Percentiles rank a stretch among this genome's conserved stretches.
Evolutionary conservation across 1,284 basidiomycete species (phyloP).

Genomic region (Singerocomus rubriflavus): DNA sequence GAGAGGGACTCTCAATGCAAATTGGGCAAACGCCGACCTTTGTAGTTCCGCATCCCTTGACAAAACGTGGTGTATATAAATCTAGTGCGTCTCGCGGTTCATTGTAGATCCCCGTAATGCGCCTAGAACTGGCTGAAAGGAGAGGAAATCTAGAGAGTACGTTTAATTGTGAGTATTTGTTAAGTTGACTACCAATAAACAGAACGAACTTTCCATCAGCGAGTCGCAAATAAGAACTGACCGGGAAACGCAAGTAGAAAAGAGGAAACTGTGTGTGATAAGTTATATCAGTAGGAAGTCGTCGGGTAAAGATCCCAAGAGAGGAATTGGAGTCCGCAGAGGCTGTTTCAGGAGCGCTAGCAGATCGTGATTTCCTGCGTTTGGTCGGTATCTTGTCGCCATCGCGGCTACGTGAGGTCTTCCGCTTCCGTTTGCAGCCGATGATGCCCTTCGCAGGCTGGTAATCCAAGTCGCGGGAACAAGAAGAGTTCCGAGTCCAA

Average conservation of each 20-base stretch:
- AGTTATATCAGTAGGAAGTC: slow-evolving; percentile 46
- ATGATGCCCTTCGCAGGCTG: slow-evolving; percentile 20
- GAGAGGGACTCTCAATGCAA: slow-evolving; percentile 56
- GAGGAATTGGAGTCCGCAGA: slow-evolving; percentile 1
- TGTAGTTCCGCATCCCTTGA: slow-evolving; percentile 61
- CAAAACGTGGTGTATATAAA: slow-evolving; percentile 76
- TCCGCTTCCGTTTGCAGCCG: slow-evolving; percentile 20
- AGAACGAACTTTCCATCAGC: slow-evolving; percentile 30
- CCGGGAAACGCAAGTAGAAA: slow-evolving; percentile 65
- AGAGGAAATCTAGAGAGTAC: slow-evolving; percentile 28
- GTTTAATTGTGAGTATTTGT: slow-evolving; percentile 1
- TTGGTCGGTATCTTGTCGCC: slow-evolving; percentile 9
- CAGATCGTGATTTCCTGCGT: slow-evolving; percentile 13
- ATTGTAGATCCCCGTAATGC: slow-evolving; percentile 55
- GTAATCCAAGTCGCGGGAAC: slow-evolving; percentile 5
- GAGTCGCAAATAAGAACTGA: slow-evolving; percentile 48
- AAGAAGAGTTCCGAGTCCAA: slow-evolving; percentile 5
- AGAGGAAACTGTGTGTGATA: slow-evolving; percentile 48
- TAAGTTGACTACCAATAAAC: background rate
- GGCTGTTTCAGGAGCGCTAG: background rate
- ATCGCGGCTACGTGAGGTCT: slow-evolving; percentile 5
- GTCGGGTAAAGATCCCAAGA: slow-evolving; percentile 22
- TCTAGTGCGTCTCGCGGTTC: slow-evolving; percentile 55
- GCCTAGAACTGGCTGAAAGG: slow-evolving; percentile 35
- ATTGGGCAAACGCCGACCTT: slow-evolving; percentile 79